These are phyloP conservation scores for Trypanosoma theileri DNA, from an alignment of 208 protist species.

Conservation along the genomic window DNA sequence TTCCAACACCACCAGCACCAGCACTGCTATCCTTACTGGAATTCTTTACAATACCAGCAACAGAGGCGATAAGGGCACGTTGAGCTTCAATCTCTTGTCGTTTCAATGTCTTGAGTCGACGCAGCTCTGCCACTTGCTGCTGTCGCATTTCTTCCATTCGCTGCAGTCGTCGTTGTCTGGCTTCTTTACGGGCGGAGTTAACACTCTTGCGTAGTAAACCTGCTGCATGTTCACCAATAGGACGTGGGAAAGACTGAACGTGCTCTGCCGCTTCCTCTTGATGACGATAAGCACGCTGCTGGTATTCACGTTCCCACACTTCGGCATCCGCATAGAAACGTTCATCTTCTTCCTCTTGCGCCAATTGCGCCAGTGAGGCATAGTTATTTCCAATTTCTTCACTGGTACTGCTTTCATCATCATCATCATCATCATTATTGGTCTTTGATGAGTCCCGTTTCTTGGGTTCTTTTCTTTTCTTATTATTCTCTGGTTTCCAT, in stretches of 20 bases:
- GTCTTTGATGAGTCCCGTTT: slow-evolving; percentile 13
- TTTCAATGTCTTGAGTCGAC: slow-evolving; percentile 89
- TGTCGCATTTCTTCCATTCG: slow-evolving; percentile 60
- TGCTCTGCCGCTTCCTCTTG: slow-evolving; percentile 55
- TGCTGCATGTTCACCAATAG: slow-evolving; percentile 61
- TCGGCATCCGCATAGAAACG: slow-evolving; percentile 83
- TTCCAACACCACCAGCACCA: not conserved
- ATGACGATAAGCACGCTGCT: slow-evolving; percentile 87
- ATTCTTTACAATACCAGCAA: slow-evolving; percentile 47
- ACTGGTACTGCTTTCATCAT: slow-evolving; percentile 31
- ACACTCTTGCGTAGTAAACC: slow-evolving; percentile 63
- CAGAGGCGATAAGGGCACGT: slow-evolving; percentile 75
- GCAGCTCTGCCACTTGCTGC: slow-evolving; percentile 83
- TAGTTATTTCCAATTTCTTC: slow-evolving; percentile 41
- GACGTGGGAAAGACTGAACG: slow-evolving; percentile 79
- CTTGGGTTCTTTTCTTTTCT: not conserved
- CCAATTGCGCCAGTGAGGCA: slow-evolving; percentile 53
- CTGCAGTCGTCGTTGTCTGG: slow-evolving; percentile 71
- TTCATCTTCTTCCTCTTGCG: slow-evolving; percentile 79
- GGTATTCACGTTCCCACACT: slow-evolving; percentile 83
- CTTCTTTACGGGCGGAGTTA: slow-evolving; percentile 75
- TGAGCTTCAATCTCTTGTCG: slow-evolving; percentile 87
- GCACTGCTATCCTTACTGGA: slow-evolving; percentile 12
- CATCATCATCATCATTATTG: slow-evolving; percentile 1
- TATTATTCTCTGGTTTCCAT: slow-evolving; percentile 45